A percentile compares a stretch with the other conserved stretches of the same genome.
Conservation (phyloP, 73 alveolate species). For the Paramecium bursaria region DNA sequence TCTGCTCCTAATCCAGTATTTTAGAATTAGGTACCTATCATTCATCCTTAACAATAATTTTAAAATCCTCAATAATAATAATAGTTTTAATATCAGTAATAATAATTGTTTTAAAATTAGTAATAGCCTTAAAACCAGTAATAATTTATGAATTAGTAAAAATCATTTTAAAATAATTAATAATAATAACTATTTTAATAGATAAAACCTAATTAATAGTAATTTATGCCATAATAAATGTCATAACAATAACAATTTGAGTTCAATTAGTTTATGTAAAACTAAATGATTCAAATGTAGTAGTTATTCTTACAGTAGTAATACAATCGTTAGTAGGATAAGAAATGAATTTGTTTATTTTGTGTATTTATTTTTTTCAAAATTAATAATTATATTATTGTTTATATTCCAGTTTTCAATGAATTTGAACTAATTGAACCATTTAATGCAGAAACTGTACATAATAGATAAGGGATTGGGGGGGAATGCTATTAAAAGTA, state of each 20-base stretch:
- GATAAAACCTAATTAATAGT: not conserved
- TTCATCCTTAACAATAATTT: not conserved
- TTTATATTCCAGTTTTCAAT: too few relatives aligned
- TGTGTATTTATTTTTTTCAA: too few relatives aligned
- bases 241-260: constrained; percentile 9
- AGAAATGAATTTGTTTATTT: too few relatives aligned
- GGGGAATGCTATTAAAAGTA: constrained; percentile 55
- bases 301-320: too few relatives aligned
- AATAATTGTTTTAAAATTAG: not conserved
- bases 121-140: not conserved
- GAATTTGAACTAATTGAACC: constrained; percentile 27
- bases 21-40: too few relatives aligned
- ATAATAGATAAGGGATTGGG: constrained; percentile 36
- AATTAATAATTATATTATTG: too few relatives aligned
- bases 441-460: constrained; percentile 31
- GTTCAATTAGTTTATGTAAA: too few relatives aligned
- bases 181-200: not conserved
- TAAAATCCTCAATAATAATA: not conserved
- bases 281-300: too few relatives aligned
- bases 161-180: not conserved
- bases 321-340: too few relatives aligned
- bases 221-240: constrained; percentile 11
- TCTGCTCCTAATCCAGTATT: too few relatives aligned
- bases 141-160: not conserved
- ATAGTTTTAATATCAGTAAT: too few relatives aligned